Percentiles rank a stretch among this genome's conserved stretches.
These are phyloP conservation scores for Scheffersomyces lignicola DNA, from an alignment of 1,139 yeast species.

Conservation along the genomic window DNA sequence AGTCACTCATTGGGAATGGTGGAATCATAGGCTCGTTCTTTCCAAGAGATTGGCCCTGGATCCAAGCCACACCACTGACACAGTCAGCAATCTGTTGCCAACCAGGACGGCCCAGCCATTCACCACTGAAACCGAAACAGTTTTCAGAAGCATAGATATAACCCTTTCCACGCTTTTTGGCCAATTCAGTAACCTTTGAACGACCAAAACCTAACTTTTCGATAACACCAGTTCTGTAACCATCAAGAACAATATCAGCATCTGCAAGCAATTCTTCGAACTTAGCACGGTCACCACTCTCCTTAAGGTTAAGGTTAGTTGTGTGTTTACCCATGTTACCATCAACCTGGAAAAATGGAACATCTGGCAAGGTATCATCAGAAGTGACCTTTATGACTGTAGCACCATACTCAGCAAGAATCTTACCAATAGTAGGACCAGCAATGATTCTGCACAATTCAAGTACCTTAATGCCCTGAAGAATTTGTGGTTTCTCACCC, in stretches of 20 bases:
- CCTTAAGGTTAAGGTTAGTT: slow-evolving; percentile 25
- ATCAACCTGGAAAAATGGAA: slow-evolving; percentile 32
- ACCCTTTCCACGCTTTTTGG: slow-evolving; percentile 26
- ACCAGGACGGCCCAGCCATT: slow-evolving; percentile 30
- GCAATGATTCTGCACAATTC: slow-evolving; percentile 34
- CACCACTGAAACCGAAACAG: slow-evolving; percentile 32
- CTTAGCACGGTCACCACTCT: slow-evolving; percentile 18
- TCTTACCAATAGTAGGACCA: slow-evolving; percentile 30
- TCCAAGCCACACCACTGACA: slow-evolving; percentile 31
- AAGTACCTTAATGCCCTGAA: slow-evolving; percentile 29
- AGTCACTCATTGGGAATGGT: slow-evolving; percentile 36
- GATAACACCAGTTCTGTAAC: slow-evolving; percentile 29
- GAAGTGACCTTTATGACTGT: slow-evolving; percentile 29
- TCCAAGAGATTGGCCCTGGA: slow-evolving; percentile 29
- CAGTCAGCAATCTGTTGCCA: slow-evolving; percentile 39
- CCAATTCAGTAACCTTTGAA: slow-evolving; percentile 19
- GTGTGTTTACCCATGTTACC: slow-evolving; percentile 33
- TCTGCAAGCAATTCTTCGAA: slow-evolving; percentile 26
- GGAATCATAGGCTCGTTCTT: slow-evolving; percentile 32
- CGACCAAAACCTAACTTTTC: slow-evolving; percentile 30
- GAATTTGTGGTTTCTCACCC: slow-evolving; percentile 18
- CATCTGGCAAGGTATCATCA: slow-evolving; percentile 24
- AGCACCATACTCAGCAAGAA: slow-evolving; percentile 33
- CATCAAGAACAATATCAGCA: slow-evolving; percentile 31
- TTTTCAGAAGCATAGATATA: slow-evolving; percentile 31